These are phyloP conservation scores for Hemileccinum rubropunctum DNA, from an alignment of 768 basidiomycete genomes.

Conservation along the genomic window DNA sequence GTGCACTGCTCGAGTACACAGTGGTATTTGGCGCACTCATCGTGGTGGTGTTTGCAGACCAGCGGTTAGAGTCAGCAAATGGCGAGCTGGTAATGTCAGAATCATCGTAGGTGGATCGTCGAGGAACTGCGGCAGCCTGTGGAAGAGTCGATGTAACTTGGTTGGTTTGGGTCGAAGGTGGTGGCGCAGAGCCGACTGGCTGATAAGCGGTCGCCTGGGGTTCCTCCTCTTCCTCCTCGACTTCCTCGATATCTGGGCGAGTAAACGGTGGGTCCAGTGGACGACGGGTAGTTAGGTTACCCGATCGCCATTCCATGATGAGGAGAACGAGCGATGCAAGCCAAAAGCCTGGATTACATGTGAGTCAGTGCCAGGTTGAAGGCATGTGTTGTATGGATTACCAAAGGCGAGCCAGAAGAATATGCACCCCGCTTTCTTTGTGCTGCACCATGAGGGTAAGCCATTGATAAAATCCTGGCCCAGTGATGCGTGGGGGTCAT, in stretches of 20 bases:
- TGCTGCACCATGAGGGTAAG: conserved; percentile 81
- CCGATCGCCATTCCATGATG: conserved; percentile 74
- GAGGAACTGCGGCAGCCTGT: conserved; percentile 7
- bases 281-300: conserved; percentile 46
- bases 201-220: conserved; percentile 49
- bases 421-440: conserved; percentile 86
- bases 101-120: conserved; percentile 27
- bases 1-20: conserved; percentile 20
- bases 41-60: conserved; percentile 36
- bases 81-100: conserved; percentile 29
- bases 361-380: conserved; percentile 4
- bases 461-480: conserved; percentile 66
- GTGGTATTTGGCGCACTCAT: conserved; percentile 25
- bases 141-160: conserved; percentile 17
- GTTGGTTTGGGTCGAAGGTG: conserved; percentile 32
- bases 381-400: conserved; percentile 23
- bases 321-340: conserved; percentile 61
- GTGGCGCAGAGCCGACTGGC: conserved; percentile 34
- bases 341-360: conserved; percentile 62
- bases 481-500: conserved; percentile 75
- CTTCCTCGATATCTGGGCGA: conserved; percentile 52
- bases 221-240: conserved; percentile 52
- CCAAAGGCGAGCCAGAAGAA: conserved; percentile 89
- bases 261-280: conserved; percentile 78
- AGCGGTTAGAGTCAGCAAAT: conserved; percentile 56